phyloP scores from a whole-genome alignment of 1,284 basidiomycete species.

The Neonothopanus nambi region DNA sequence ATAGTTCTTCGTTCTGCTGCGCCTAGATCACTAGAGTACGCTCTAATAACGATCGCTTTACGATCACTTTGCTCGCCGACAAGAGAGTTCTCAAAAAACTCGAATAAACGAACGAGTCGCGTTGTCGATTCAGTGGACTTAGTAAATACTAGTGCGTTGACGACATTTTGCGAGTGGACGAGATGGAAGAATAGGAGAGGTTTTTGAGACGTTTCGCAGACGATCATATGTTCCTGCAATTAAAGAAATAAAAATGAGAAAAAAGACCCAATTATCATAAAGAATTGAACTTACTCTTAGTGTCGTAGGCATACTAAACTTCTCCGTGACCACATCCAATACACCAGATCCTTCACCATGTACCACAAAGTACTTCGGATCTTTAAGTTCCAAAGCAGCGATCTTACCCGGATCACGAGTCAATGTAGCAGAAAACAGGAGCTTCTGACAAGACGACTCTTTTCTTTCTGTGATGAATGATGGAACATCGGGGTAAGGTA shows the following conservation, averaged over 20 bases:
- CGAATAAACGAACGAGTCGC: constrained; percentile 81
- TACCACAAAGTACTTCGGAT: constrained; percentile 90
- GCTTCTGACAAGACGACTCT: constrained; percentile 83
- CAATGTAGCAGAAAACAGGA: constrained; percentile 96
- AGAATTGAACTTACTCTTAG: constrained; percentile 54
- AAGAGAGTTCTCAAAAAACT: constrained; percentile 74
- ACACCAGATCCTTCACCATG: constrained; percentile 41
- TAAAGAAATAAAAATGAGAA: constrained; percentile 1
- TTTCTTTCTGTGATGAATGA: constrained; percentile 57
- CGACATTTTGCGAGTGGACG: constrained; percentile 60
- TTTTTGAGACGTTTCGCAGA: constrained; percentile 81
- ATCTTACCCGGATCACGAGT: constrained; percentile 94
- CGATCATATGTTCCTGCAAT: constrained; percentile 84
- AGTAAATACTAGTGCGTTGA: constrained; percentile 88
- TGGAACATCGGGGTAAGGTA: constrained; percentile 38
- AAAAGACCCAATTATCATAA: neutral
- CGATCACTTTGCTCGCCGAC: constrained; percentile 16
- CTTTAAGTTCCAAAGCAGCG: constrained; percentile 74
- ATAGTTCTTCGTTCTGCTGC: constrained; percentile 75
- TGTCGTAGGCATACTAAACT: constrained; percentile 81
- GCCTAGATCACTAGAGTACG: constrained; percentile 89
- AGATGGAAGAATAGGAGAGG: constrained; percentile 91
- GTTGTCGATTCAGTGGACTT: constrained; percentile 92
- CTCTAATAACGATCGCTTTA: constrained; percentile 48
- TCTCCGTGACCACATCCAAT: constrained; percentile 64